Base-by-base conservation (phyloP, 768 basidiomycete genomes). In the Leccinum aurantiacum region DNA sequence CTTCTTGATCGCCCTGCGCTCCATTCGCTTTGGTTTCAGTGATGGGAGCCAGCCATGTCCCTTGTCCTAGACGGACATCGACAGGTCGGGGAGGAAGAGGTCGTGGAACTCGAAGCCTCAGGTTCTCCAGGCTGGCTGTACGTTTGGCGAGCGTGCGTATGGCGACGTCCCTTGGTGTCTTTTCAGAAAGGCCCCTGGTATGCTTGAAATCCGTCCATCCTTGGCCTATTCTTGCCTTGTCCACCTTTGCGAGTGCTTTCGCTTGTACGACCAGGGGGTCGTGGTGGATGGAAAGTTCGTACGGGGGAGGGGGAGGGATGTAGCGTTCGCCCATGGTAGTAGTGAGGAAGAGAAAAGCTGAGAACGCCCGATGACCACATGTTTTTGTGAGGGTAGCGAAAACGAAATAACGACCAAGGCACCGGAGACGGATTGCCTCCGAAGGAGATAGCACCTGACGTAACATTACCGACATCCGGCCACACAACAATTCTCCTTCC, bases 271-370 rank as follows among this genome's bases (percentile, higher is more conserved):
- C n/a, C 41, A 10, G 41, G 10, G 44, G 5, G n/a, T 44, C 44
- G 1, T 19, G 44, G n/a, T 74, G 67, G 22, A 76, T 66, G 10
- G 76, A 74, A 56, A 68, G 60, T 53, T 80, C 73, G 68, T 81
- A 81, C 1, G 80, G 71, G 1, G 80, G 79, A 1, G 80, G 80
- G 3, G 73, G 74, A 1, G 74, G 77, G 3, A 67, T 53, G 51
- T 66, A 71, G 22, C 27, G 58, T 14, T 74, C 57, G 60, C 49
- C 65, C 73, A 75, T 60, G 8, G 17, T 41, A 13, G 27, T 4
- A 27, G 29, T 25, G 10, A 13, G n/a, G 7, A 4, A 24, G 10
- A 17, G 35, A 14, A 24, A 38, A 25, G 48, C 13, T 53, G 2
- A 44, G 33, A 59, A 65, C 64, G 70, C 68, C 41, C 44, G 29